Base-by-base conservation (phyloP, 768 basidiomycete species). In the Sistotremastrum suecicum region DNA sequence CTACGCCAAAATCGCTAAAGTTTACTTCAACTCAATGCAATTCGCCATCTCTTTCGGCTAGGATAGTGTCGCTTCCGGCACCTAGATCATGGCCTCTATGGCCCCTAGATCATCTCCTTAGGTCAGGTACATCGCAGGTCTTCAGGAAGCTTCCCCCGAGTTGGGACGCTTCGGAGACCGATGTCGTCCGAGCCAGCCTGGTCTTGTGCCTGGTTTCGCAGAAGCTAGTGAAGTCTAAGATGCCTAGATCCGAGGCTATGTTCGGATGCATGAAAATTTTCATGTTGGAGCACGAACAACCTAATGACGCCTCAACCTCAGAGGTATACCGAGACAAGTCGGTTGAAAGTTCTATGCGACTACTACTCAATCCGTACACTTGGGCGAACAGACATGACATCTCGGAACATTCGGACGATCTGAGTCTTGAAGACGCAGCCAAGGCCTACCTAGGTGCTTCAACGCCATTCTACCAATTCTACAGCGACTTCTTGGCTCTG, bases 401-500 rank as follows among this genome's bases (percentile, higher is more conserved):
- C 56, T 67, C 7, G 61, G 63, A 2, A 54, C 56, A 29, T 52
- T 60, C n/a, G 46, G 52, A 6, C 49, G 32, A 34, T 41, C 43
- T 34, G 43, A 20, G 53, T 37, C 60, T 87, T 45, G 83, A 86
- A 51, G 53, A 62, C 5, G 75, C 72, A 2, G 70, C 83, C 2
- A 48, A 57, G 8, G 64, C 66, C 29, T 79, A 80, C 59, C 72
- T 88, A n/a, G 78, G 81, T 0, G 50, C 68, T 1, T 62, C 65
- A 4, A 78, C 79, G 0, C 88, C 91, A 0, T 97, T 97, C 68
- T 95, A 78, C 66, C 90, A 94, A 59, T 88, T 83, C 56, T 98
- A 90, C 64, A 83, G 83, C 9, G 91, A 95, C 61, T 82, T 95
- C 57, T 69, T 94, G 46, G 79, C 75, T 1, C 65, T 97, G n/a